Conservation (phyloP, 495 filamentous ascomycete genomes). For the Wilcoxina mikolae region DNA sequence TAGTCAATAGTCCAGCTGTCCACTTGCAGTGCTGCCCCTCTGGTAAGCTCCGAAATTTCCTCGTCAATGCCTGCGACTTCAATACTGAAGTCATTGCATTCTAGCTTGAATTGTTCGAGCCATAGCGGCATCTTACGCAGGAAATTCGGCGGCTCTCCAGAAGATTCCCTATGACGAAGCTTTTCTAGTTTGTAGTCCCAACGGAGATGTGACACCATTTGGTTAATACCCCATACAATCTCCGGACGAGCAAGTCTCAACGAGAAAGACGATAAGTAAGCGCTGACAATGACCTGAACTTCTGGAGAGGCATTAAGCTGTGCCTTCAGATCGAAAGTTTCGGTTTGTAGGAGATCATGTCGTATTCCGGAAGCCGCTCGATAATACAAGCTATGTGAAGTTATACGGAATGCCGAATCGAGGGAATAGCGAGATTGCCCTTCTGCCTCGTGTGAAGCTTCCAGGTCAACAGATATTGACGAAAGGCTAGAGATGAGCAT, state of each 20-base stretch:
- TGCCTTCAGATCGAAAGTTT: constrained; percentile 70
- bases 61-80: constrained; percentile 82
- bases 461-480: constrained; percentile 76
- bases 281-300: constrained; percentile 63
- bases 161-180: constrained; percentile 35
- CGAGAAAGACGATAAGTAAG: constrained; percentile 70
- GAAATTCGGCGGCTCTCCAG: constrained; percentile 45
- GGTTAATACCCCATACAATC: constrained; percentile 78
- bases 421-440: constrained; percentile 78
- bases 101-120: constrained; percentile 69
- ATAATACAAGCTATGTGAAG: constrained; percentile 88
- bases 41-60: constrained; percentile 58
- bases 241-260: constrained; percentile 80
- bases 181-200: constrained; percentile 50
- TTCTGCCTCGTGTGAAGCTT: constrained; percentile 81
- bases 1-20: constrained; percentile 90
- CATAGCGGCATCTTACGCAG: constrained; percentile 66
- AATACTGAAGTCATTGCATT: constrained; percentile 74
- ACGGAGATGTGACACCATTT: constrained; percentile 70
- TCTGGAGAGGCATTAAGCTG: constrained; percentile 75
- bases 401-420: constrained; percentile 62
- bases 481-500: constrained; percentile 88
- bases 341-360: constrained; percentile 72
- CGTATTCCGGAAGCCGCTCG: constrained; percentile 67
- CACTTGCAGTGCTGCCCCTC: constrained; percentile 71